Conservation (phyloP, 1,284 basidiomycete species). For the Erythrobasidium hasegawianum region DNA sequence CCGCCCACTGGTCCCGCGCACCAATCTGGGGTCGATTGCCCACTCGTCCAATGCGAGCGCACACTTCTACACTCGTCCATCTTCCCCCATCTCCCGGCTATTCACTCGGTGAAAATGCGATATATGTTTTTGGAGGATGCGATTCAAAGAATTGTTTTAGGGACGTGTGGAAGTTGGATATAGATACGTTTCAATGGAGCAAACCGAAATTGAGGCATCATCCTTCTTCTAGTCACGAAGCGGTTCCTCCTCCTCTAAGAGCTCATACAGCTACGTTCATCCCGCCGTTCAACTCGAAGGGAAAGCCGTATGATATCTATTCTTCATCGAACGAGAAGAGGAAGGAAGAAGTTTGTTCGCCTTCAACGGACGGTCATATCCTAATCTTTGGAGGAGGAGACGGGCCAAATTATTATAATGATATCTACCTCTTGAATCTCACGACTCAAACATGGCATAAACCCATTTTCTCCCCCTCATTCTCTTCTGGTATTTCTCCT, state of each 20-base stretch:
- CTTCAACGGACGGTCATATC: constrained; percentile 32
- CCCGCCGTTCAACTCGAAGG: constrained; percentile 8
- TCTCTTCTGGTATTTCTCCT: too few relatives aligned
- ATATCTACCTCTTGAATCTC: constrained; percentile 41
- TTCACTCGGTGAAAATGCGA: not conserved
- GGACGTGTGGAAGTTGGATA: constrained; percentile 43
- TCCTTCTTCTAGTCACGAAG: too few relatives aligned
- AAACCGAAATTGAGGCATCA: constrained; percentile 20
- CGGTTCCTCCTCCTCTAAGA: constrained; percentile 34
- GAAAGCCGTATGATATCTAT: constrained; percentile 20
- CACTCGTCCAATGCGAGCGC: constrained; percentile 37
- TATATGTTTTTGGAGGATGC: constrained; percentile 42
- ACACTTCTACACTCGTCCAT: constrained; percentile 37
- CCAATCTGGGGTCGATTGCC: constrained; percentile 37
- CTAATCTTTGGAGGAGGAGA: constrained; percentile 43
- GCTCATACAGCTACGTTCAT: constrained; percentile 36
- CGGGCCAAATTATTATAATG: constrained; percentile 43
- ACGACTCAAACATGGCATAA: constrained; percentile 15
- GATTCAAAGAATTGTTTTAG: constrained; percentile 38
- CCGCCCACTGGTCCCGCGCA: constrained; percentile 38
- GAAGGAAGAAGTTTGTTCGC: not conserved
- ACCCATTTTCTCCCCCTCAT: constrained; percentile 2
- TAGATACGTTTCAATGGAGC: constrained; percentile 32
- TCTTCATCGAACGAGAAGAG: not conserved
- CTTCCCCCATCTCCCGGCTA: constrained; percentile 26